These are phyloP conservation scores for Paraleonurus japonicus DNA, from an alignment of 257 asterid genomes.

Conservation along the genomic window DNA sequence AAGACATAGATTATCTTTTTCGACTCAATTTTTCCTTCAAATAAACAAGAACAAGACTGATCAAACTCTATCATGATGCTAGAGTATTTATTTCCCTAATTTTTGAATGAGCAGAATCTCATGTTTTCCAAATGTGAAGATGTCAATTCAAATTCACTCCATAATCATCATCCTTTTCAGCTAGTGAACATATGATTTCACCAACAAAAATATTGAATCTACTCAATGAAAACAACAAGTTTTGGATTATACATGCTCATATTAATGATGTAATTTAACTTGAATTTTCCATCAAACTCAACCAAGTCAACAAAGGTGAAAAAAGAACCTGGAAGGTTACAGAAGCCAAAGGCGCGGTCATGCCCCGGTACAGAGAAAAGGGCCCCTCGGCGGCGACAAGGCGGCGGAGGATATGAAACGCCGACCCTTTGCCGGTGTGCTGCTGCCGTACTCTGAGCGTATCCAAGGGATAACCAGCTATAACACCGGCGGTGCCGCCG, in stretches of 20 bases:
- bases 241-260: background rate
- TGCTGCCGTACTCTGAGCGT: constrained; percentile 82
- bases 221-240: background rate
- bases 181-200: background rate
- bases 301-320: no score
- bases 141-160: background rate
- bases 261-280: background rate
- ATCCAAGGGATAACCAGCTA: constrained; percentile 85
- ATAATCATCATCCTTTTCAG: background rate
- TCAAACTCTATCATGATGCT: background rate
- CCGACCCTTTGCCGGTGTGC: constrained; percentile 50
- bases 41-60: background rate
- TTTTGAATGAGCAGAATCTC: background rate
- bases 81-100: no score
- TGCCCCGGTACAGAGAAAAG: constrained; percentile 72
- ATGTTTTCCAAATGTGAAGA: background rate
- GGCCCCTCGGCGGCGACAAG: constrained; percentile 60
- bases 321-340: constrained; percentile 75
- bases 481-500: constrained; percentile 83
- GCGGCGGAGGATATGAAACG: constrained; percentile 60
- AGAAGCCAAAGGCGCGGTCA: constrained; percentile 88
- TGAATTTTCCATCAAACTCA: background rate
- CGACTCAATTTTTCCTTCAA: background rate
- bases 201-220: background rate
- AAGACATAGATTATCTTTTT: no score